Evolutionary conservation across 176 grass and related monocot genomes (phyloP).

Genomic region (Musa schizocarpa): DNA sequence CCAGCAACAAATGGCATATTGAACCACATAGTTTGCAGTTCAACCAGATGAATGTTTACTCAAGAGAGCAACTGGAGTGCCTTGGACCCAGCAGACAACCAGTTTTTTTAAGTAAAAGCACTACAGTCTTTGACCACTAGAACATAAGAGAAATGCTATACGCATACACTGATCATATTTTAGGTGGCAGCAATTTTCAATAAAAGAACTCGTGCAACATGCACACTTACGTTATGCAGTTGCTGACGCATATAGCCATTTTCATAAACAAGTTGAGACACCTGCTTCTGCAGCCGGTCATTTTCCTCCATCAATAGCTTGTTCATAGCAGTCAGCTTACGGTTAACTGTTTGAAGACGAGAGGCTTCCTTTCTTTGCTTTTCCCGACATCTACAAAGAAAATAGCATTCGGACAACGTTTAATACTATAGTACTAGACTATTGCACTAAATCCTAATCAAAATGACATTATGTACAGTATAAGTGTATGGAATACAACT

Average conservation of each 20-base stretch:
- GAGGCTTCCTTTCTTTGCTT: constrained; percentile 97
- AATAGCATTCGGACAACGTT: not conserved
- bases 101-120: too few relatives aligned
- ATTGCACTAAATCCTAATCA: too few relatives aligned
- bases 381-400: constrained; percentile 59
- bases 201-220: not conserved
- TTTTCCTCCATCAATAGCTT: constrained; percentile 99
- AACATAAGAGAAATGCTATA: too few relatives aligned
- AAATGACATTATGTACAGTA: too few relatives aligned
- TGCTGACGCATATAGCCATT: constrained; percentile 57
- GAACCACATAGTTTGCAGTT: too few relatives aligned
- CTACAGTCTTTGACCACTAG: too few relatives aligned
- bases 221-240: constrained; percentile 53
- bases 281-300: constrained; percentile 90
- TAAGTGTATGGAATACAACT: too few relatives aligned
- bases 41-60: too few relatives aligned
- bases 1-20: too few relatives aligned
- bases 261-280: constrained; percentile 75
- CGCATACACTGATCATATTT: not conserved
- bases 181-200: not conserved
- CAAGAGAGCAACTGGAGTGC: too few relatives aligned
- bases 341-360: constrained; percentile 82
- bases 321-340: constrained; percentile 85
- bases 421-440: too few relatives aligned
- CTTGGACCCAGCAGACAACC: too few relatives aligned